Conservation (phyloP, 441 rosid genomes). For the Syzygium malaccense region DNA sequence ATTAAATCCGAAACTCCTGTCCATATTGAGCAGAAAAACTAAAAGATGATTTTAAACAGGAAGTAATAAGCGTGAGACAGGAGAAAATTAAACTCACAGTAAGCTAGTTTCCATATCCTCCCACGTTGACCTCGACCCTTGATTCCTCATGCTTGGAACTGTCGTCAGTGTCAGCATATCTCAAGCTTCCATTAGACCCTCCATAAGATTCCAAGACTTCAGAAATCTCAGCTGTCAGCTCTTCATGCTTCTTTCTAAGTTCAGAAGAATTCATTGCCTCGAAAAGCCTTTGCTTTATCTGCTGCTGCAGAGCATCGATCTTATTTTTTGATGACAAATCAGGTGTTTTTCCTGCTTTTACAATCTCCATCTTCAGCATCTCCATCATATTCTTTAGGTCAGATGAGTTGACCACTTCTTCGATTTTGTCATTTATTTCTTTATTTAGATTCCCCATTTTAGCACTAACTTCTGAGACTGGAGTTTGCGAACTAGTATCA, state of each 20-base stretch:
- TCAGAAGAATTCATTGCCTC: conserved; percentile 44
- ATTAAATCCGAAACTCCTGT: not conserved
- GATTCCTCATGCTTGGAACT: conserved; percentile 18
- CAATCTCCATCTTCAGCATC: conserved; percentile 54
- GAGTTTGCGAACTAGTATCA: not conserved
- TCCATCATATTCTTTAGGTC: conserved; percentile 55
- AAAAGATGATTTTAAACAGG: not conserved
- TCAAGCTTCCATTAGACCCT: conserved; percentile 24
- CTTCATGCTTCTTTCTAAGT: conserved; percentile 44
- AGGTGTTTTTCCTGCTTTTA: conserved; percentile 46
- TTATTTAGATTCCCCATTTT: not conserved
- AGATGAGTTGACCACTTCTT: conserved; percentile 30
- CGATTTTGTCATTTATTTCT: not conserved
- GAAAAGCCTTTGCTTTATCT: conserved; percentile 50
- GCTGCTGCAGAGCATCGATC: conserved; percentile 50
- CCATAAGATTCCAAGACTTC: conserved; percentile 21
- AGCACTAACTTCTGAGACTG: not conserved
- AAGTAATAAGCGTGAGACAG: not conserved
- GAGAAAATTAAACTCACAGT: not conserved
- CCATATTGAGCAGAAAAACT: not conserved
- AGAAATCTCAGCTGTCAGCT: conserved; percentile 36
- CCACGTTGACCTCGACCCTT: conserved; percentile 39
- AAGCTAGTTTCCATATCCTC: conserved; percentile 35
- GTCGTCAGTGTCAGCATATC: conserved; percentile 1
- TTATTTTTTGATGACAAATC: conserved; percentile 28